Base-by-base conservation (phyloP, 306 rosid species). In the Castanea sativa region DNA sequence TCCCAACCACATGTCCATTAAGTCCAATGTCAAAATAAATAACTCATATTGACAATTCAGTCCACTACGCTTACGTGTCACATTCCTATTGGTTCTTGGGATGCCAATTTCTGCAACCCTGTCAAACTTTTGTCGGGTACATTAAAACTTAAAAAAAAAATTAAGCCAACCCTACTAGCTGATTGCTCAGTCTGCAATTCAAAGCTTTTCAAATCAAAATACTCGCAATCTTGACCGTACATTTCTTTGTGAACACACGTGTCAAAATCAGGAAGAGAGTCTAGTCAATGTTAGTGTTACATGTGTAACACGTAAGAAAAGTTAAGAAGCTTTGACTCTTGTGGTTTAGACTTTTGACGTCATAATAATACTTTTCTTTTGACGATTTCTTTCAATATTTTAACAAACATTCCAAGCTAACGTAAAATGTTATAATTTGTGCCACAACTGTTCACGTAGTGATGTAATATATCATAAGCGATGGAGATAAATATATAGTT, bases 251-350 rank as follows among this genome's bases (percentile, higher is more conserved):
- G 1, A 25, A 0, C 0, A 41, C 79, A 43, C 45, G 71, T 75
- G 71, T 60, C 53, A 0, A 2, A 2, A 58, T 35, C 35, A 11
- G 0, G 15, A 5, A 11, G 71, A 55, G 56, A 5, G 52, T 64
- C 4, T 5, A 4, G 13, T 59, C 67, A 59, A 57, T 59, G 67
- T 4, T 4, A 13, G 13, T 18, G 3, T 32, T 0, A 4, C 25
- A 23, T 43, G 12, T 35, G 4, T 3, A 23, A 27, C 11, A 4
- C 14, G 18, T 23, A 7, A 3, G 51, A 18, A 27, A 29, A 61
- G 8, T 8, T 16, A 63, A 29, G 57, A 63, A 16, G 21, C 52
- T 76, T 76, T 76, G 79, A 76, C 73, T 61, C 61, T 29, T 4
- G 2, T 6, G 13, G 13, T 10, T 10, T 2, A 19, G 63, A 51